Percentiles rank a stretch among this genome's conserved stretches.
Conservation (phyloP, 1,139 yeast genomes). For the Nakaseomyces sp. region DNA sequence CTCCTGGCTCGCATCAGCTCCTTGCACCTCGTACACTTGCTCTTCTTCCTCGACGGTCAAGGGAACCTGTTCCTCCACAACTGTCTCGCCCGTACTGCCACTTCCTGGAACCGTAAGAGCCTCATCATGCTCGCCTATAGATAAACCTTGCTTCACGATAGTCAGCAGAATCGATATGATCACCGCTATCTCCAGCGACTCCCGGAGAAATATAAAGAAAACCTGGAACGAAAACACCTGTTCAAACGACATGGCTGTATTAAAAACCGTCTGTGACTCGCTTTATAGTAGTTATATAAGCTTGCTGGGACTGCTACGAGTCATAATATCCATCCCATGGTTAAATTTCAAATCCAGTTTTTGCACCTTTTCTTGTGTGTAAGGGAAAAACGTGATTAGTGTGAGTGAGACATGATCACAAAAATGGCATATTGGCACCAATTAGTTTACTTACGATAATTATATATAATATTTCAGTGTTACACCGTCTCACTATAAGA, state of each 20-base stretch:
- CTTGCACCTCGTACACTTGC: conserved; percentile 16
- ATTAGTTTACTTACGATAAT: too few species aligned
- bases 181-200: conserved; percentile 80
- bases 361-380: too few species aligned
- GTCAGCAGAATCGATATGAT: conserved; percentile 85
- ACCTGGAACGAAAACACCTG: conserved; percentile 37
- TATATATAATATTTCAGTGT: too few species aligned
- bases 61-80: conserved; percentile 8
- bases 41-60: conserved; percentile 27
- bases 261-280: too few species aligned
- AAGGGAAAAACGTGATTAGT: too few species aligned
- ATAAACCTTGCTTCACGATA: conserved; percentile 62
- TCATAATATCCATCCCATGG: too few species aligned
- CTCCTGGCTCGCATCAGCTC: conserved; percentile 12
- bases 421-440: too few species aligned
- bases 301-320: too few species aligned
- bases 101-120: not conserved
- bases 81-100: not conserved
- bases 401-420: too few species aligned
- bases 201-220: conserved; percentile 84
- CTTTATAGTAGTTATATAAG: too few species aligned
- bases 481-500: too few species aligned
- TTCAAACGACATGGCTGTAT: conserved; percentile 23
- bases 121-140: conserved; percentile 20
- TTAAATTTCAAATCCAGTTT: too few species aligned